phyloP scores from a whole-genome alignment of 805 yeast species.

The Hanseniaspora singularis region DNA sequence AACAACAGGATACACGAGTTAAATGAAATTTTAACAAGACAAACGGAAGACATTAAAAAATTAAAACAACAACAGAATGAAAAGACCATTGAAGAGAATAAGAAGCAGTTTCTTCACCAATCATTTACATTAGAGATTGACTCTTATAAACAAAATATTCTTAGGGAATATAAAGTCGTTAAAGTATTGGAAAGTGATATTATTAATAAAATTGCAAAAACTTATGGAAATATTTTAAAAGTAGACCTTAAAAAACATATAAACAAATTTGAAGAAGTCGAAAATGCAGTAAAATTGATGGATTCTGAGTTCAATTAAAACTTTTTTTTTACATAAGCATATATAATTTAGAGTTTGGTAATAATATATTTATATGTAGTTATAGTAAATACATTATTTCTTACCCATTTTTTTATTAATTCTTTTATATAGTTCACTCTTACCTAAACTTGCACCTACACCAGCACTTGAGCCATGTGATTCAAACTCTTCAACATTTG shows the following conservation, averaged over 20 bases:
- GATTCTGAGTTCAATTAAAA: slow-evolving; percentile 2
- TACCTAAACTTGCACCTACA: slow-evolving; percentile 40
- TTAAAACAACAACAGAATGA: slow-evolving; percentile 1
- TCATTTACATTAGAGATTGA: not conserved
- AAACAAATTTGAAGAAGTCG: slow-evolving; percentile 6
- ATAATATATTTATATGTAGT: too few species aligned
- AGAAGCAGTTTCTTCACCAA: slow-evolving; percentile 1
- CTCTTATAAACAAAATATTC: not conserved
- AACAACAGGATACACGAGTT: not conserved
- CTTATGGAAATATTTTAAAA: not conserved
- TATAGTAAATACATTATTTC: too few species aligned
- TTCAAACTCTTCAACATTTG: slow-evolving; percentile 36
- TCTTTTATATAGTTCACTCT: slow-evolving; percentile 72
- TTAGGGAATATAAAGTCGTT: slow-evolving; percentile 1
- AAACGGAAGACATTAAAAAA: not conserved
- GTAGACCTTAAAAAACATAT: slow-evolving; percentile 6
- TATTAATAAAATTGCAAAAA: not conserved
- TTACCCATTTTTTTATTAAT: slow-evolving; percentile 39
- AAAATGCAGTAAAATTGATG: slow-evolving; percentile 7
- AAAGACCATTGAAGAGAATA: not conserved
- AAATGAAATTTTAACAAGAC: not conserved
- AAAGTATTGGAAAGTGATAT: not conserved
- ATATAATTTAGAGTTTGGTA: slow-evolving; percentile 15
- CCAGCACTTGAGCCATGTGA: slow-evolving; percentile 33
- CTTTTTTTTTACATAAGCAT: not conserved